Evolutionary conservation across 2,329 filamentous ascomycete genomes (phyloP).

Genomic region (Clarireedia paspali): DNA sequence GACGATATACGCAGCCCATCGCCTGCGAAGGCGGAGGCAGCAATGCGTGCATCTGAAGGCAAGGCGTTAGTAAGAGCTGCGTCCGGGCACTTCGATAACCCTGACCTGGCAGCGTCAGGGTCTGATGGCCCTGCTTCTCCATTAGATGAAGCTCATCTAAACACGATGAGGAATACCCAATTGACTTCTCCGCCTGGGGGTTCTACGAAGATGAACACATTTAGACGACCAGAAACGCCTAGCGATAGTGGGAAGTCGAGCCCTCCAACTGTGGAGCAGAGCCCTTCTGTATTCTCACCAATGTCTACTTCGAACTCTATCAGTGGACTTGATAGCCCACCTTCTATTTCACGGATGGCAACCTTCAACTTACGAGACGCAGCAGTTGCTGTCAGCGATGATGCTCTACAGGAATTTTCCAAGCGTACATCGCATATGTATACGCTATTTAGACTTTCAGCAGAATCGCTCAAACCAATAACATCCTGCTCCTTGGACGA

Average conservation of each 20-base stretch:
- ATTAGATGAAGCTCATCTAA: conserved; percentile 21
- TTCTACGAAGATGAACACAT: conserved; percentile 12
- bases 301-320: not conserved
- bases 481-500: conserved; percentile 55
- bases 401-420: conserved; percentile 63
- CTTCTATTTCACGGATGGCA: conserved; percentile 10
- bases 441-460: conserved; percentile 68
- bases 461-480: conserved; percentile 63
- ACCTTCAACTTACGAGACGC: conserved; percentile 21
- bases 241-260: conserved; percentile 4
- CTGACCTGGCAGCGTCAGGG: not conserved
- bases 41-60: conserved; percentile 55
- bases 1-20: conserved; percentile 17
- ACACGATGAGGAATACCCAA: conserved; percentile 23
- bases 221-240: conserved; percentile 10
- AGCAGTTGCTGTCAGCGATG: conserved; percentile 36
- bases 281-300: not conserved
- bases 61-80: conserved; percentile 42
- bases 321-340: conserved; percentile 7
- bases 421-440: conserved; percentile 64
- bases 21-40: conserved; percentile 40
- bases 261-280: not conserved
- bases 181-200: conserved; percentile 4
- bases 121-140: conserved; percentile 11
- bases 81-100: conserved; percentile 6